Evolutionary conservation across 2,329 filamentous ascomycete genomes (phyloP), one percentile per base, ranked within the genome.

Genomic region (Domatiomyces catenatus): DNA sequence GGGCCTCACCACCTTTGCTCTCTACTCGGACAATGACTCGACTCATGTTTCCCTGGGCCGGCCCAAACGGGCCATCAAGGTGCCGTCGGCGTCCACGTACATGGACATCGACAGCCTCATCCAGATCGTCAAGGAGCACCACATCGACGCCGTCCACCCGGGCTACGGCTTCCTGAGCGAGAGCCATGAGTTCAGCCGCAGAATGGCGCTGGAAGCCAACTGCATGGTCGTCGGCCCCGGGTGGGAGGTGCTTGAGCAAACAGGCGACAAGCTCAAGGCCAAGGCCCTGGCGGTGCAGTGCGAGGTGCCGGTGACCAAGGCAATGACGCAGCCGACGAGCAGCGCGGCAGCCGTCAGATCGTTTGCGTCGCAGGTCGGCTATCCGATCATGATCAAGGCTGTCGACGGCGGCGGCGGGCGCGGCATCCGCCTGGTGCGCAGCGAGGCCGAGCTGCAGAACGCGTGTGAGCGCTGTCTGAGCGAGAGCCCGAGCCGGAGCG

Each of bases 101-200:
- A 69, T 79, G 58, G 66, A 75, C 55, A 73, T 79, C 28, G 52
- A 69, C 6, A 61, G 67, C 5, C 61, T 81, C 0, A 60, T 79
- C 6, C 50, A 62, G 0, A 61, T 80, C 20, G 72, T 64, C 2
- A 68, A 71, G 50, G 64, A 73, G 39, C 61, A 79, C 58, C 55
- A 64, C 0, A 75, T 80, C 44, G 74, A 79, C 57, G 68, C 75
- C 2, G 66, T 80, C 0, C 76, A 79, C 60, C 76, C 76, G 0
- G 77, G 76, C 3, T 80, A 80, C 64, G 77, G 77, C 8, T 80
- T 94, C 63, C 65, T 80, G 1, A 76, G 73, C 10, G 77, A 80
- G 58, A 75, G 68, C 19, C 65, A 71, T 1, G 69, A 71, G 0
- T 76, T 80, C 48, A 67, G 73, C 0, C 60, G 58, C 42, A 63